phyloP scores from a whole-genome alignment of 2,329 filamentous ascomycete genomes.

The Cryphonectria japonica region DNA sequence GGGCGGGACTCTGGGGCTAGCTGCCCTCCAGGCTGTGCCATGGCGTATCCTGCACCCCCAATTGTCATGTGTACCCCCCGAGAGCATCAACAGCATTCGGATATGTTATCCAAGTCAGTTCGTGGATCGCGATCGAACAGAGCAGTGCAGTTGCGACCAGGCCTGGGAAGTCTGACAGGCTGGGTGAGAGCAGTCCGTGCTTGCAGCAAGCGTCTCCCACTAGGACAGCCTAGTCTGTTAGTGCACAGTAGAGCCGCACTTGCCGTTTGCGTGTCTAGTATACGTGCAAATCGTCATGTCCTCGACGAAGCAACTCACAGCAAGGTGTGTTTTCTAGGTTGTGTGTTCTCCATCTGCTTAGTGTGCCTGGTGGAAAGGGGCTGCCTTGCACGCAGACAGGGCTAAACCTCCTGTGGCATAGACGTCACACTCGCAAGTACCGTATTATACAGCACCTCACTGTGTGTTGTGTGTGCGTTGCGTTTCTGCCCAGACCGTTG shows the following conservation, averaged over 20 bases:
- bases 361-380: background rate
- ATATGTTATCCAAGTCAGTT: background rate
- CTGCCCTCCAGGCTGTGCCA: background rate
- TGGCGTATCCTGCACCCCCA: background rate
- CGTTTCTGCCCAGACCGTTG: background rate
- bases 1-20: too few relatives aligned
- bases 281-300: background rate
- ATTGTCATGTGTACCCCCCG: background rate
- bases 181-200: background rate
- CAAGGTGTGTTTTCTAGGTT: background rate
- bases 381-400: background rate
- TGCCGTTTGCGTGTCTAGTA: conserved; percentile 5
- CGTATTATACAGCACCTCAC: background rate
- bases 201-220: background rate
- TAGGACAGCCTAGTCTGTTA: background rate
- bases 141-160: background rate
- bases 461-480: background rate
- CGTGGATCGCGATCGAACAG: background rate
- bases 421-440: background rate
- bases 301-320: background rate
- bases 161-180: background rate
- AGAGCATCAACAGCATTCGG: background rate
- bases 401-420: background rate
- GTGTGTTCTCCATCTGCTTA: background rate
- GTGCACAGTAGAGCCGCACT: background rate